Base-by-base conservation (phyloP, 1,139 yeast species). In the Petasospora rhodanensis region DNA sequence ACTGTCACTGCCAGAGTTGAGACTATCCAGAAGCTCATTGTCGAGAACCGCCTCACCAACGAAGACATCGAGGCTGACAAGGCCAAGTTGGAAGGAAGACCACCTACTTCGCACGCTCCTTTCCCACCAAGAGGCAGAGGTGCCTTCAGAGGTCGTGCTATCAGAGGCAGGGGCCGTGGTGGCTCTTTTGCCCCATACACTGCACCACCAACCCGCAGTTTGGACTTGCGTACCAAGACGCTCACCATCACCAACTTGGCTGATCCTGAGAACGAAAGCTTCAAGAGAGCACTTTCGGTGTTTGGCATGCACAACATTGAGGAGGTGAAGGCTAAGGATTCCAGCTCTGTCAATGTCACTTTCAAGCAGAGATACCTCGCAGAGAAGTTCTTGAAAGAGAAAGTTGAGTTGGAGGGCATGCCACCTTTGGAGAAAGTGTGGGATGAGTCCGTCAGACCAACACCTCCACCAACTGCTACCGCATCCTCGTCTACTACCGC, bases 341-440 rank as follows among this genome's bases (percentile, higher is more conserved):
- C n/a, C n/a, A 36, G 41, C 9, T 40, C 42, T 4, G 52, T 61
- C 12, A 41, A 56, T 8, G 50, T 67, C 14, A 56, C 56, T 25
- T 65, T 68, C 49, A 56, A 54, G 30, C 65, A 64, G 38, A 51
- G 73, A 27, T 47, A 48, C 21, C 38, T 57, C 11, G 74, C 74
- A 3, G 73, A 68, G 40, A 49, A 47, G 37, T 64, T 66, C 37
- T 57, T 46, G 34, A 49, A 43, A 23, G 49, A 48, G 2, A 35
- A 32, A 6, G 22, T 54, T 4, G 46, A 47, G 15, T 40, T 62
- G 5, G 58, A 59, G 0, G 61, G 55, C 4, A 41, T 57, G 13
- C 61, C 62, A 5, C 32, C 42, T 5, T 46, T 62, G 14, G 47
- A 48, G 14, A 54, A 55, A 34, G 43, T 46, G 26, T 63, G 66